Base-by-base conservation (phyloP, 768 basidiomycete species). In the Suillus clintonianus region DNA sequence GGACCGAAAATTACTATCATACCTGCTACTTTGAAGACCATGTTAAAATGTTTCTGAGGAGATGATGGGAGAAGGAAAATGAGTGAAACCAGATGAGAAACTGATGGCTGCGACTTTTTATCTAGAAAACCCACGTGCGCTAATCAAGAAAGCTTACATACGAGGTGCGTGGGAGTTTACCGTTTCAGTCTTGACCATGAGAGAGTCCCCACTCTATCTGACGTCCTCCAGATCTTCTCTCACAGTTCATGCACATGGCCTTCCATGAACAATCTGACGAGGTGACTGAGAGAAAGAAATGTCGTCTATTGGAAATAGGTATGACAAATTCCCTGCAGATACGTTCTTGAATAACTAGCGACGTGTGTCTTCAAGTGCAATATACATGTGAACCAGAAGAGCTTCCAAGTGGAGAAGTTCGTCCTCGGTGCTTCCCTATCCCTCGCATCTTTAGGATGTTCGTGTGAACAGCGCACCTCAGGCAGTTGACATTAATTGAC, bases 21-120 rank as follows among this genome's bases (percentile, higher is more conserved):
- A 92, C 92, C 92, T 79, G 94, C 89, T 71, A 97, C 94, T 80
- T 97, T 95, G 91, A 84, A 95, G 70, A 88, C 85, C 92, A 94
- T 93, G 43, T 64, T 77, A 55, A 63, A 59, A 34, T 11, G 19
- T 62, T 63, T 62, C 60, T 66, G 30, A 64, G 53, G 63, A 62
- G 53, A 57, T 51, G 67, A 65, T 59, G 67, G 61, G 69, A 70
- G 70, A 69, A 58, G 71, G 70, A 64, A 70, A 64, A 74, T 67
- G 61, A 62, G 63, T 59, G 57, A 58, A 61, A 53, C 61, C 61
- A 60, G 64, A 65, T 64, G 66, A 60, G 66, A 64, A 67, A 53
- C 48, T 64, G 65, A 62, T 62, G 60, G 60, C 53, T 57, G 67
- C 73, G 69, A 70, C 69, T 68, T 76, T 73, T 77, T 76, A 77